These are phyloP conservation scores for Metschnikowia arizonensis DNA, from an alignment of 805 yeast genomes.

Conservation along the genomic window DNA sequence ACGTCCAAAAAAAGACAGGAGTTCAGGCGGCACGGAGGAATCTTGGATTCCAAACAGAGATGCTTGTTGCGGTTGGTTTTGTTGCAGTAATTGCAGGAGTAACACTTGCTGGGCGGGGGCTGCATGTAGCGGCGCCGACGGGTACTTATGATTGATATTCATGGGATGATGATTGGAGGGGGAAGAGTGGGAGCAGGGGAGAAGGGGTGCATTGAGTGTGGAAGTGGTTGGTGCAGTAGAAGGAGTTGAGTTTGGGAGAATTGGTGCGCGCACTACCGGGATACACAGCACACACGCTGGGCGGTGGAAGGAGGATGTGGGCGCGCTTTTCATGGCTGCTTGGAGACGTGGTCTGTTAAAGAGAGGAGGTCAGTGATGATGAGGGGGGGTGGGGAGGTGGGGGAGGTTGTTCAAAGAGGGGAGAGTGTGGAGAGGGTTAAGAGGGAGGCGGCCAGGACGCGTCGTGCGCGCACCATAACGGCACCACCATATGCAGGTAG, in stretches of 20 bases:
- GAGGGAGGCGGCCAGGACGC: too few species aligned
- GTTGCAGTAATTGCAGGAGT: slow-evolving; percentile 41
- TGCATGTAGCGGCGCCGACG: slow-evolving; percentile 27
- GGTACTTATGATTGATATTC: slow-evolving; percentile 23
- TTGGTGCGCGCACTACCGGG: background rate
- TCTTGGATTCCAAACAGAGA: slow-evolving; percentile 6
- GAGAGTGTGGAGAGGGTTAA: background rate
- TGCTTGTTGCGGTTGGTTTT: slow-evolving; percentile 30
- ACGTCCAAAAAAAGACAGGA: slow-evolving; percentile 22
- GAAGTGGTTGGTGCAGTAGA: background rate
- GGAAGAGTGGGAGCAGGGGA: slow-evolving; percentile 2
- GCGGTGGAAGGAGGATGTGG: background rate
- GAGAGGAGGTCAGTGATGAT: too few species aligned
- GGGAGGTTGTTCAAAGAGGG: too few species aligned
- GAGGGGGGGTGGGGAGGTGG: too few species aligned
- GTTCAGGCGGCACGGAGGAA: slow-evolving; percentile 18
- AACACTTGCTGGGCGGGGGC: slow-evolving; percentile 42
- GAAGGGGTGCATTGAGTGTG: slow-evolving; percentile 4
- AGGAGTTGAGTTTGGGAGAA: slow-evolving; percentile 3
- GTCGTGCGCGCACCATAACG: background rate
- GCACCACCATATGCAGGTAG: too few species aligned
- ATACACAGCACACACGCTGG: background rate
- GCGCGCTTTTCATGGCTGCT: too few species aligned
- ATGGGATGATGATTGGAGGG: slow-evolving; percentile 7
- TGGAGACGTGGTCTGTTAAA: too few species aligned